Base-by-base conservation (phyloP, 208 protist species). In the Porcisia hertigi region DNA sequence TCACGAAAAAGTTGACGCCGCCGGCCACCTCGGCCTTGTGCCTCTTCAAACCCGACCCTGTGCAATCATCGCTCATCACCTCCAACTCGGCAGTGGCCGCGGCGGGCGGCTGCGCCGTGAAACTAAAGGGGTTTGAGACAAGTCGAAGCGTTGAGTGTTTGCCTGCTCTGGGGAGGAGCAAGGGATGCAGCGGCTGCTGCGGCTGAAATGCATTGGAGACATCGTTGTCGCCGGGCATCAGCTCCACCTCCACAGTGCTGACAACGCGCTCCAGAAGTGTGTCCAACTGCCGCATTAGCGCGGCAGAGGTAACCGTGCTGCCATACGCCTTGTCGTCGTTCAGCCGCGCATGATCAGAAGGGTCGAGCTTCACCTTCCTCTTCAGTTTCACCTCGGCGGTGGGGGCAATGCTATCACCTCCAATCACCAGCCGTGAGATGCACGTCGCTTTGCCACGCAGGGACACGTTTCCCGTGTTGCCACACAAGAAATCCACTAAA, bases 131-230 rank as follows among this genome's bases (percentile, higher is more conserved):
- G 69, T 97, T 98, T 25, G 89, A 95, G 14, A 97, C 94, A 3
- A 97, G 80, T 20, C 86, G 76, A 58, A 96, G 67, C 0, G 92
- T 91, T 18, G 92, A 97, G 76, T 88, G 84, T 12, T 85, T 79
- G 0, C 83, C 83, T 0, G 93, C 84, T 23, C 87, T 87, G 25
- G 93, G 90, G 0, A 98, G 84, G 43, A 98, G 79, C 36, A 94
- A 70, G 11, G 92, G 96, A 71, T 98, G 96, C 47, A 98, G 60
- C 9, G 96, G 94, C 81, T 98, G 96, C 87, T 98, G 94, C 39
- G 96, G 96, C 41, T 92, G 86, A 76, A 97, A 97, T n/a, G 87
- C 86, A 58, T 97, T 91, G 11, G 92, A 91, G 87, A 96, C 92
- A 85, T 98, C 96, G 57, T 88, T 84, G 25, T 93, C 91, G 1